Conservation (phyloP, 129 eudicot species). For the Sambucus nigra region DNA sequence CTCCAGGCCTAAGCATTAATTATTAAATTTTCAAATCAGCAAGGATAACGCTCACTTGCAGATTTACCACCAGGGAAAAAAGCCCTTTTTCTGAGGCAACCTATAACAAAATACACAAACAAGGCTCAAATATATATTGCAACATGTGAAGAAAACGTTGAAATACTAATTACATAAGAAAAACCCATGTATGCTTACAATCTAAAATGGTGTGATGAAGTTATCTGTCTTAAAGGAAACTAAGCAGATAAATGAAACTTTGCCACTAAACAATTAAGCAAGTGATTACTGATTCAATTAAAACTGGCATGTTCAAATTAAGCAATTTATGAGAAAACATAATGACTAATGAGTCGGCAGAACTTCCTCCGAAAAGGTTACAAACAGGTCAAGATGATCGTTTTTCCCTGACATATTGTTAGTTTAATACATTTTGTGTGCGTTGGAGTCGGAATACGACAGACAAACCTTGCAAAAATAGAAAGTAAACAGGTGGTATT, state of each 20-base stretch:
- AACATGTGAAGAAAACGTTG: constrained; percentile 3
- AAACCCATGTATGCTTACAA: neutral
- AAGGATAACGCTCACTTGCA: constrained; percentile 63
- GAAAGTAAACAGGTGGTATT: no score
- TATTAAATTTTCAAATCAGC: constrained; percentile 1
- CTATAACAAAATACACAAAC: constrained; percentile 28
- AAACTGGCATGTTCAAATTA: neutral
- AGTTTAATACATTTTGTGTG: no score
- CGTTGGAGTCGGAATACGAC: no score
- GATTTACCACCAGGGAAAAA: constrained; percentile 68
- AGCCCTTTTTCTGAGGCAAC: constrained; percentile 89
- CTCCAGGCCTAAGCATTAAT: constrained; percentile 2
- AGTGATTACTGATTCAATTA: neutral
- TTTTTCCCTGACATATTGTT: no score
- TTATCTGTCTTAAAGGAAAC: neutral
- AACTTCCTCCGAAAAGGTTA: no score
- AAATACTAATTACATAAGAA: neutral
- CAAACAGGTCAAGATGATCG: no score
- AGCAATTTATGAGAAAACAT: no score
- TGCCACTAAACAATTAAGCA: no score
- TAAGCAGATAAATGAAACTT: no score
- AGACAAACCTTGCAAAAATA: no score
- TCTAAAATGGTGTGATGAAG: neutral
- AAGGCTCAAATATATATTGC: neutral
- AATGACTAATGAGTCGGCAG: no score